Conservation (phyloP, 2,329 filamentous ascomycete species). For the Scopulariopsis brevicaulis region DNA sequence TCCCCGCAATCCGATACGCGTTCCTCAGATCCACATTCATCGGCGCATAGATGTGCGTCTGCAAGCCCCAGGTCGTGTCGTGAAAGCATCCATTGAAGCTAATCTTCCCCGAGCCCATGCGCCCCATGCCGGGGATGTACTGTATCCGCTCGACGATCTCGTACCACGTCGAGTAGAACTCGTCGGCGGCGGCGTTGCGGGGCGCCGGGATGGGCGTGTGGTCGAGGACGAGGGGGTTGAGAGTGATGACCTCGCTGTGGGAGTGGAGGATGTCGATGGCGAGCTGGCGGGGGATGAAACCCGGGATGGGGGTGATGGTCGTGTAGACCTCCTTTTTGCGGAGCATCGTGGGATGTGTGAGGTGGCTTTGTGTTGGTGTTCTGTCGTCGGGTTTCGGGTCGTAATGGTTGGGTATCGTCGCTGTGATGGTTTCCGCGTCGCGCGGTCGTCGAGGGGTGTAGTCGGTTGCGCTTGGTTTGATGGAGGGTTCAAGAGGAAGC, state of each 20-base stretch:
- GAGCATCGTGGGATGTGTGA: conserved; percentile 25
- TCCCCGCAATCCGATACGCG: conserved; percentile 57
- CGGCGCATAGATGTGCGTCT: conserved; percentile 61
- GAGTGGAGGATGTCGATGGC: conserved; percentile 63
- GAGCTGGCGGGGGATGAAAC: conserved; percentile 59
- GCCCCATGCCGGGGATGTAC: conserved; percentile 54
- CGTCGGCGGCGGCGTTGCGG: conserved; percentile 55
- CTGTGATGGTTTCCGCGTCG: background rate
- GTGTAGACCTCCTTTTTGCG: conserved; percentile 56
- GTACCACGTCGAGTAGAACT: conserved; percentile 66
- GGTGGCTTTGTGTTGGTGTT: background rate
- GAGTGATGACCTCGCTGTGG: conserved; percentile 58
- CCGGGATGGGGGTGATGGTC: conserved; percentile 58
- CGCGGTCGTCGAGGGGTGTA: background rate
- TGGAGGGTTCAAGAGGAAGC: background rate
- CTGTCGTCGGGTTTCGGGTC: background rate
- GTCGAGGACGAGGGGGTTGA: conserved; percentile 56
- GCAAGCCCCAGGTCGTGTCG: conserved; percentile 59
- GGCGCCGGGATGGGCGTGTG: conserved; percentile 55
- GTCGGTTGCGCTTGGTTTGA: too few relatives aligned
- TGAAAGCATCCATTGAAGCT: conserved; percentile 63
- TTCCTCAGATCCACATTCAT: conserved; percentile 56
- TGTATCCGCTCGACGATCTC: conserved; percentile 61
- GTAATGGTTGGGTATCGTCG: background rate
- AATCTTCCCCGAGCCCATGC: conserved; percentile 53